Percentiles rank a stretch among this genome's conserved stretches.
phyloP scores from a whole-genome alignment of 1,284 basidiomycete genomes.

The Heterobasidion annosum region DNA sequence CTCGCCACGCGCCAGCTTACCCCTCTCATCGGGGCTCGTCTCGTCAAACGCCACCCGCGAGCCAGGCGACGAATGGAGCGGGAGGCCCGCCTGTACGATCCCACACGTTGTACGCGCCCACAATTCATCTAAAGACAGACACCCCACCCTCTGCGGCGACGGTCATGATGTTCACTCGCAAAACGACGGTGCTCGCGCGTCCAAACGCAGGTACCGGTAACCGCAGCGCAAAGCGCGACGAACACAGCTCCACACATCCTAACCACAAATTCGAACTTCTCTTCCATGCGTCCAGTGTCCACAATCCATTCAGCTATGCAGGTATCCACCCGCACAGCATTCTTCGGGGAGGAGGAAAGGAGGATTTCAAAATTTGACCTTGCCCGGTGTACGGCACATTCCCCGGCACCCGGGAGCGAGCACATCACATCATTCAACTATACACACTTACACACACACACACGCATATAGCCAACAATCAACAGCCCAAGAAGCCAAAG shows the following conservation, averaged over 20 bases:
- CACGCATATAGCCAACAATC: too few species aligned
- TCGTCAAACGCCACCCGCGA: constrained; percentile 11
- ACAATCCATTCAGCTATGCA: constrained; percentile 8
- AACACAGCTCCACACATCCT: constrained; percentile 24
- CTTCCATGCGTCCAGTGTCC: constrained; percentile 28
- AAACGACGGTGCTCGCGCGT: constrained; percentile 34
- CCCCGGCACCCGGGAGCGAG: too few species aligned
- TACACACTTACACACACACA: too few species aligned
- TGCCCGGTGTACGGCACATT: too few species aligned
- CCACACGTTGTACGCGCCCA: not conserved
- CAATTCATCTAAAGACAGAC: too few species aligned
- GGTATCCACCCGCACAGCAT: too few species aligned
- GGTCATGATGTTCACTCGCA: constrained; percentile 7
- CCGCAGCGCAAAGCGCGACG: constrained; percentile 21
- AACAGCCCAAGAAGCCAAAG: too few species aligned
- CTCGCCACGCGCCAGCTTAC: constrained; percentile 18
- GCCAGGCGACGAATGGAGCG: constrained; percentile 24
- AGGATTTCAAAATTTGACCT: too few species aligned
- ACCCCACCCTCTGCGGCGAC: too few species aligned
- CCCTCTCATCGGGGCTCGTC: constrained; percentile 29
- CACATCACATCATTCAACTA: too few species aligned
- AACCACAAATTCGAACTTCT: constrained; percentile 22
- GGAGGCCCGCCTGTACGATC: constrained; percentile 18
- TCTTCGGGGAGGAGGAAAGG: too few species aligned
- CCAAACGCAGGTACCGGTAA: constrained; percentile 22